Evolutionary conservation across 2,329 filamentous ascomycete species (phyloP).

Genomic region (Proliferodiscus dingleyae): DNA sequence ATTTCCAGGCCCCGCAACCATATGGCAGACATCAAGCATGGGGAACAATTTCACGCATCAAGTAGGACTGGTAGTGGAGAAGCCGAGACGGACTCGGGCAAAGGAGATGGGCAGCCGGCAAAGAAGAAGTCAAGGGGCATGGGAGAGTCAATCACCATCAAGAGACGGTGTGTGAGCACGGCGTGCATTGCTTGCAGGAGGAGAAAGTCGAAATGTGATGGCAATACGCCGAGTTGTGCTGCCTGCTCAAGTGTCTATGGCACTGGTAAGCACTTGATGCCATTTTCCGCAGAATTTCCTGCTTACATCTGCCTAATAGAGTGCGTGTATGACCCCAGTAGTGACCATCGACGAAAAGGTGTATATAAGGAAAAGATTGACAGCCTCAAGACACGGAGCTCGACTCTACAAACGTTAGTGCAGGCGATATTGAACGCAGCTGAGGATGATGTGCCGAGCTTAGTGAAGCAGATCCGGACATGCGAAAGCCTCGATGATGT

Average conservation of each 20-base stretch:
- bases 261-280: conserved; percentile 41
- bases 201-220: conserved; percentile 86
- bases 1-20: background rate
- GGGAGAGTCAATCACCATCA: conserved; percentile 36
- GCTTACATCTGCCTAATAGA: too few relatives aligned
- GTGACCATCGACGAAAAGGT: conserved; percentile 91
- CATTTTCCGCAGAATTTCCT: too few relatives aligned
- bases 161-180: conserved; percentile 77
- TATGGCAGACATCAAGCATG: conserved; percentile 22
- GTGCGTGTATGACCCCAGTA: conserved; percentile 93
- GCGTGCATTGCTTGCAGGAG: conserved; percentile 76
- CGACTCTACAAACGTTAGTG: conserved; percentile 86
- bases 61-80: conserved; percentile 9
- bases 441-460: conserved; percentile 75
- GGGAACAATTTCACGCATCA: conserved; percentile 13
- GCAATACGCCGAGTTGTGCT: conserved; percentile 83
- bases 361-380: conserved; percentile 95
- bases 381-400: conserved; percentile 77
- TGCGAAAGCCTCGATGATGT: conserved; percentile 55
- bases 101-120: conserved; percentile 4
- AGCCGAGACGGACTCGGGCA: conserved; percentile 1
- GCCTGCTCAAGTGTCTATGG: conserved; percentile 94
- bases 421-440: conserved; percentile 88
- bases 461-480: conserved; percentile 83
- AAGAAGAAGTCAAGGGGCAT: conserved; percentile 30